A percentile compares a stretch with the other conserved stretches of the same genome.
phyloP scores from a whole-genome alignment of 176 grass and related monocot species.

The Avena sativa region DNA sequence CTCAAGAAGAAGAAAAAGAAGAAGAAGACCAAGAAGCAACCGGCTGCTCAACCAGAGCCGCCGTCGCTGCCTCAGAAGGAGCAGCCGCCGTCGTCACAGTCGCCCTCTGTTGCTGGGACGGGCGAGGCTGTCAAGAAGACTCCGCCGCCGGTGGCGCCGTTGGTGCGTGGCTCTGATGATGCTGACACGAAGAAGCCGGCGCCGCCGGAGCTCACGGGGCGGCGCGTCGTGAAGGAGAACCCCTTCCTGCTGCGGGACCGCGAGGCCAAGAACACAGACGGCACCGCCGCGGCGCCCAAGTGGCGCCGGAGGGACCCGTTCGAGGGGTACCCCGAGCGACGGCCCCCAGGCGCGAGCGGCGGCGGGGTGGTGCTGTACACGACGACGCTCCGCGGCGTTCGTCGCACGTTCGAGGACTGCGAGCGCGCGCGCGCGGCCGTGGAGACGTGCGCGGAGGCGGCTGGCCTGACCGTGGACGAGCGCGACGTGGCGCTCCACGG shows the following conservation, averaged over 20 bases:
- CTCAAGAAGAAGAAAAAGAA: constrained; percentile 48
- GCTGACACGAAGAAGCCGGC: constrained; percentile 34
- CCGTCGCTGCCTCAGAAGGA: not conserved
- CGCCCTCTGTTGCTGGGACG: not conserved
- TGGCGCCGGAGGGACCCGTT: constrained; percentile 78
- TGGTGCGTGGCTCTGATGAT: not conserved
- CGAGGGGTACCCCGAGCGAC: constrained; percentile 73
- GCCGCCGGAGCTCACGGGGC: constrained; percentile 59
- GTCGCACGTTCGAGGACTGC: constrained; percentile 96
- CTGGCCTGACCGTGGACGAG: constrained; percentile 57
- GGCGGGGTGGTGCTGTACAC: constrained; percentile 92
- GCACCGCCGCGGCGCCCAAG: not conserved
- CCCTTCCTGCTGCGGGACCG: constrained; percentile 83
- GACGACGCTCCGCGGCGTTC: constrained; percentile 83
- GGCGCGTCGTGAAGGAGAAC: constrained; percentile 73
- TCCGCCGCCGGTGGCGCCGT: not conserved
- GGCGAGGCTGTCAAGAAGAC: constrained; percentile 2
- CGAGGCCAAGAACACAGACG: constrained; percentile 47
- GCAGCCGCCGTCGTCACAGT: not conserved
- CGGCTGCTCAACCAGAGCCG: not conserved
- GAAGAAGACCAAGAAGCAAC: not conserved
- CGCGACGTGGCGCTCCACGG: constrained; percentile 85
- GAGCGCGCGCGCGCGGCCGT: constrained; percentile 67
- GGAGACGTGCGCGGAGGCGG: constrained; percentile 64
- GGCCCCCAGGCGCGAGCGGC: constrained; percentile 57